phyloP scores from a whole-genome alignment of 1,284 basidiomycete species.

The Fomitopsis palustris region DNA sequence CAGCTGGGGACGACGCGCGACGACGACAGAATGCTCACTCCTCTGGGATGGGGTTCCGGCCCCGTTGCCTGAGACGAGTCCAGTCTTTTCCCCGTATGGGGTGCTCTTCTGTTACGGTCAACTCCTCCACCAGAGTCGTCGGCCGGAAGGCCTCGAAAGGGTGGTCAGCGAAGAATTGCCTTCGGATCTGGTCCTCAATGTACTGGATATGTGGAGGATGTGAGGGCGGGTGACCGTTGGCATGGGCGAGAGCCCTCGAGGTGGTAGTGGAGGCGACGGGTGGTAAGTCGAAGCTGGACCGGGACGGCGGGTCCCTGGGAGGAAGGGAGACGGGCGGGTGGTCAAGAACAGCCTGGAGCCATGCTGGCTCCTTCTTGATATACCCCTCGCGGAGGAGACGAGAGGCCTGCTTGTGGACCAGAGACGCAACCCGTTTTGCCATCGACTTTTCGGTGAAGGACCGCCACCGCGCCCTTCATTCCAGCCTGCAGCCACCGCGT shows the following conservation, averaged over 20 bases:
- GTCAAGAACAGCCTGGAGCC: slow-evolving; percentile 84
- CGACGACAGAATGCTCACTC: slow-evolving; percentile 62
- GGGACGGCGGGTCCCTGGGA: slow-evolving; percentile 61
- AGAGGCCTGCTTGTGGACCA: slow-evolving; percentile 87
- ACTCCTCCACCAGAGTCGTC: slow-evolving; percentile 72
- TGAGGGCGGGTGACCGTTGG: slow-evolving; percentile 34
- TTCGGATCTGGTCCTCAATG: slow-evolving; percentile 81
- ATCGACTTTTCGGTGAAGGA: neutral
- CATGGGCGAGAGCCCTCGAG: slow-evolving; percentile 6
- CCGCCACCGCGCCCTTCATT: neutral
- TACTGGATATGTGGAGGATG: slow-evolving; percentile 71
- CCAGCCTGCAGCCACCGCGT: slow-evolving; percentile 3
- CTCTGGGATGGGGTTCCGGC: slow-evolving; percentile 82
- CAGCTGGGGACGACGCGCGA: slow-evolving; percentile 11
- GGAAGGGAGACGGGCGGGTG: slow-evolving; percentile 88
- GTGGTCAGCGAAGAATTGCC: slow-evolving; percentile 94
- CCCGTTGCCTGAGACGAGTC: slow-evolving; percentile 76
- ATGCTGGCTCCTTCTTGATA: slow-evolving; percentile 71
- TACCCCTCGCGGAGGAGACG: slow-evolving; percentile 76
- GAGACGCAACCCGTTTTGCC: slow-evolving; percentile 73
- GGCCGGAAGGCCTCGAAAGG: slow-evolving; percentile 94
- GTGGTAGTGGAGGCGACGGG: slow-evolving; percentile 23
- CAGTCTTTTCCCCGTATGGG: slow-evolving; percentile 61
- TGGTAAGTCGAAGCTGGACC: slow-evolving; percentile 48
- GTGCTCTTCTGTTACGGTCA: slow-evolving; percentile 51